Base-by-base conservation (phyloP, 2,329 filamentous ascomycete species). In the Xylogone sp. region DNA sequence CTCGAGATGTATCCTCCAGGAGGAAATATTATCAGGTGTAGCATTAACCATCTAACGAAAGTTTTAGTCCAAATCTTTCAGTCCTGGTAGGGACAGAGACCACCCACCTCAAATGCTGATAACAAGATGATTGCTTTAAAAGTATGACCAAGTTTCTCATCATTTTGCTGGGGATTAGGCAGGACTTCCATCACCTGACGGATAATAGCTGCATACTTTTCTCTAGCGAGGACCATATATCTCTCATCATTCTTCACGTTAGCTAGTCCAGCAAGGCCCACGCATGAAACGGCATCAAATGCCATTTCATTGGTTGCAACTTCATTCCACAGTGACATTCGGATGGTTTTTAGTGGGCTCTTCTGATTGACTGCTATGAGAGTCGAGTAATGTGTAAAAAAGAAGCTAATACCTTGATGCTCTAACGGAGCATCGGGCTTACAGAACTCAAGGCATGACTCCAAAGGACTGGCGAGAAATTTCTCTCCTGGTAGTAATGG, bases 81-180 rank as follows among this genome's bases (percentile, higher is more conserved):
- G 18, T 20, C 22, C 21, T 27, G 7, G 21, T 2, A 43, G 8
- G 39, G 9, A 47, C 19, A 48, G 49, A 48, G 29, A 44, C 12
- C 4, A 53, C 54, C 56, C 48, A 62, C 61, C 61, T 81, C 77
- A 55, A 77, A 81, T 4, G 76, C 73, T 44, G 75, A 74, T 7
- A 81, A 68, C 27, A 81, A 73, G 45, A 81, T 68, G 9, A 80
- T 71, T 1, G 74, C 71, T 10, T 81, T 73, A 70, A 81, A 77
- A 1, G 75, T 78, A 43, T 69, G 74, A 55, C 79, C 76, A 51
- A 77, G 74, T 18, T 39, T 16, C 34, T 39, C 13, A 53, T 74
- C 63, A 3, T 72, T 71, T 53, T 74, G 72, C 12, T 55, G 55
- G 0, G 72, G 69, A 51, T 76, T 65, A 21, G 67, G 63, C 16